Base-by-base conservation (phyloP, 1,139 yeast genomes). In the Hyphopichia khmerensis region DNA sequence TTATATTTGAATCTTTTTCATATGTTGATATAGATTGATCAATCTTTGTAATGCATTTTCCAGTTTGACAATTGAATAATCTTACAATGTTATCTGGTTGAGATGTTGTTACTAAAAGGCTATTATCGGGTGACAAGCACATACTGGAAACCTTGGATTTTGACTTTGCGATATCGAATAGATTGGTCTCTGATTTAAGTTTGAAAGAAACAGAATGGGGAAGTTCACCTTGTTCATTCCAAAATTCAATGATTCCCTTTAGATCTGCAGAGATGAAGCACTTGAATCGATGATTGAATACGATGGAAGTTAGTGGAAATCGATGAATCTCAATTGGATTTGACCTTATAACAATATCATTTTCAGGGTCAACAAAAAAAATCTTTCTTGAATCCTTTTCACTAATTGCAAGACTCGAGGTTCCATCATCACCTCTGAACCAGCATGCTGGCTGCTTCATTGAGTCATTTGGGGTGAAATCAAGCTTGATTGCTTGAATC, bases 181-280 rank as follows among this genome's bases (percentile, higher is more conserved):
- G 53, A 46, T 72, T 71, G 0, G 81, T 76, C 36, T 64, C 59
- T 17, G 75, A 62, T 47, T 75, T 76, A 50, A 59, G 53, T 33
- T 62, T 59, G 53, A 72, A 74, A 10, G 50, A 50, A 10, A 59
- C 52, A 59, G 64, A 24, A 42, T 47, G 2, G 8, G 53, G 55
- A 17, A 46, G 16, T 5, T 44, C 45, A 16, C 36, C 40, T 2
- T 47, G 43, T 1, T 39, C 44, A 4, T 38, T 36, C 80, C 81
- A 76, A 45, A 71, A 69, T 52, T 76, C 81, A 10, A 76, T 50
- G 52, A 71, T 63, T 1, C 80, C 80, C 19, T 51, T 48, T 2
- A 42, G 46, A 46, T 76, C 81, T 3, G 57, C 49, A 1, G 76
- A 66, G 2, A 76, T 52, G n/a, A 66, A 58, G 43, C 71, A 66